A percentile compares a stretch with the other conserved stretches of the same genome.
Conservation (phyloP, 768 basidiomycete genomes). For the Porphyrellus cyaneotinctus region DNA sequence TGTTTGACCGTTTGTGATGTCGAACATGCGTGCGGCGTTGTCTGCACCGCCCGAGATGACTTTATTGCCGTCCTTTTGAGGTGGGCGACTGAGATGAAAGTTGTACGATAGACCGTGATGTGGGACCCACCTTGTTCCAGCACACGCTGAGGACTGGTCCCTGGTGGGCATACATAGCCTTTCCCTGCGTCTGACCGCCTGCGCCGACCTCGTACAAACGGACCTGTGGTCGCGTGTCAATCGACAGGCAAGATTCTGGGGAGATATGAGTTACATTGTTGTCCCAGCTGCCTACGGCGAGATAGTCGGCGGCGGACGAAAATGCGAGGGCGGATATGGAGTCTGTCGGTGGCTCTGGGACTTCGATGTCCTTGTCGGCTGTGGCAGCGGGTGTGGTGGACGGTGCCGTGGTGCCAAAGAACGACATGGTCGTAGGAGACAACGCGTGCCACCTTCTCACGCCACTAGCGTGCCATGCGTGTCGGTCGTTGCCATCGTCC, state of each 20-base stretch:
- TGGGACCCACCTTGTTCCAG: conserved; percentile 74
- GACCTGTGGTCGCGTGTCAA: conserved; percentile 48
- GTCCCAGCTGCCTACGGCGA: conserved; percentile 93
- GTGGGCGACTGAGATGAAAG: conserved; percentile 3
- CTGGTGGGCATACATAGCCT: conserved; percentile 88
- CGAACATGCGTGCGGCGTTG: conserved; percentile 92
- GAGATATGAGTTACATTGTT: conserved; percentile 57
- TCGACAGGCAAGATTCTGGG: not conserved
- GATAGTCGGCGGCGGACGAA: conserved; percentile 79
- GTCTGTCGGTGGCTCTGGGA: conserved; percentile 77
- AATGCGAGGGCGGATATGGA: conserved; percentile 84
- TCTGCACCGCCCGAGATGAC: conserved; percentile 92
- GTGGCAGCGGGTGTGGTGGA: conserved; percentile 36
- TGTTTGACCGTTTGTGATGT: conserved; percentile 76
- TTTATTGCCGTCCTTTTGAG: conserved; percentile 76
- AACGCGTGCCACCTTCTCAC: conserved; percentile 14
- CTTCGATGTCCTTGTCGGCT: conserved; percentile 75
- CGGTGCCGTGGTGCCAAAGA: conserved; percentile 36
- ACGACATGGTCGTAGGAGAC: conserved; percentile 35
- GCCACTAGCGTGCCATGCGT: too few species aligned
- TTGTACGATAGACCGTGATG: not conserved
- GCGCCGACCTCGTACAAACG: conserved; percentile 87
- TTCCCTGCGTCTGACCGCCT: conserved; percentile 77
- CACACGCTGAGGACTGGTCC: conserved; percentile 84
- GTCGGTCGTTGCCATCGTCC: too few species aligned